These are phyloP conservation scores for Fusarium sp. DNA, from an alignment of 2,329 filamentous ascomycete species.

Conservation along the genomic window DNA sequence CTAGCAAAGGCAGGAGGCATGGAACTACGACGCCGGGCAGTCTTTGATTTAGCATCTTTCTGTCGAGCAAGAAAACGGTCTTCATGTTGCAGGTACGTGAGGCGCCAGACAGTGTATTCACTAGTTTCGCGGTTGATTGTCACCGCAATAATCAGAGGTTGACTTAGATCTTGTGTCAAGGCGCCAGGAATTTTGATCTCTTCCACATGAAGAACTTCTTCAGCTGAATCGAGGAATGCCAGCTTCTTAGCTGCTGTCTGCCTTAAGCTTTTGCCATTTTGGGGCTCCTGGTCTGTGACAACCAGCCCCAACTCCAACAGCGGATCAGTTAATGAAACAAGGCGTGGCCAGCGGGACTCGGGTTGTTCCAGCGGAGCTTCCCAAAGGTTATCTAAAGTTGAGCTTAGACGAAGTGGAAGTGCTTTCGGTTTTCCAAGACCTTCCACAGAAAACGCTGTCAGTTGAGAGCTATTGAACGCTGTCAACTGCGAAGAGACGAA, in stretches of 20 bases:
- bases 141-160: constrained; percentile 76
- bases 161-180: constrained; percentile 48
- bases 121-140: constrained; percentile 82
- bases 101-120: constrained; percentile 85
- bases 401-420: constrained; percentile 61
- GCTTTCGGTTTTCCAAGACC: constrained; percentile 64
- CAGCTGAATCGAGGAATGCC: constrained; percentile 74
- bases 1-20: constrained; percentile 76
- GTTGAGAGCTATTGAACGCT: constrained; percentile 60
- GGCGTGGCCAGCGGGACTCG: constrained; percentile 72
- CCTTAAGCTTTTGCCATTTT: constrained; percentile 39
- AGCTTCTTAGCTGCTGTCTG: constrained; percentile 54
- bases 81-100: constrained; percentile 78
- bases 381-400: constrained; percentile 67
- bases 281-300: constrained; percentile 66
- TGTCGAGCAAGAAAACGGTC: constrained; percentile 61
- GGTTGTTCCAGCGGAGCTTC: constrained; percentile 61
- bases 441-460: constrained; percentile 65
- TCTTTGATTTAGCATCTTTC: constrained; percentile 57
- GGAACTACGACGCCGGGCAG: constrained; percentile 66
- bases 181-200: constrained; percentile 65
- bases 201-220: constrained; percentile 87
- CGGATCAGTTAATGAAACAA: constrained; percentile 88
- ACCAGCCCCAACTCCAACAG: constrained; percentile 86
- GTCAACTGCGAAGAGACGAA: constrained; percentile 77